Conservation (phyloP, 805 yeast genomes). For the Zygotorulaspora chibaensis region DNA sequence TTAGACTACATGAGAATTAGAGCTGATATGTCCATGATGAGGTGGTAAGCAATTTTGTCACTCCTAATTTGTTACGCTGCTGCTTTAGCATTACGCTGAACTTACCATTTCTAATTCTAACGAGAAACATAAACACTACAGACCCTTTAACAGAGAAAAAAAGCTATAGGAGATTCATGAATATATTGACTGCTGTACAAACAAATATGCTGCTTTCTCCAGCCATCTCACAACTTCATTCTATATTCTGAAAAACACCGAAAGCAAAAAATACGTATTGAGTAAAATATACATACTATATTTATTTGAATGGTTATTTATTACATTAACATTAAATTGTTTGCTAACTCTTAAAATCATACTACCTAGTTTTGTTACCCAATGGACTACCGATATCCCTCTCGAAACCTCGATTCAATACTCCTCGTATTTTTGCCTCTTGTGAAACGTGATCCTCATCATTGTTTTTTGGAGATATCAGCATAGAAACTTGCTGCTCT, state of each 20-base stretch:
- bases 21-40: conserved; percentile 85
- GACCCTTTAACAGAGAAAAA: conserved; percentile 1
- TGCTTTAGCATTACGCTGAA: not conserved
- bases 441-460: conserved; percentile 1
- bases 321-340: not conserved
- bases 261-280: conserved; percentile 2
- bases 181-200: conserved; percentile 9
- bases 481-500: conserved; percentile 15
- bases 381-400: conserved; percentile 15
- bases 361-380: conserved; percentile 12
- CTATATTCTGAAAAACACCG: conserved; percentile 11
- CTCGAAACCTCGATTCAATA: conserved; percentile 10
- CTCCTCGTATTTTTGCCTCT: conserved; percentile 16
- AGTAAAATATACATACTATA: conserved; percentile 2
- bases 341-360: not conserved
- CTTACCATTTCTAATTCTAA: conserved; percentile 1
- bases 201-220: conserved; percentile 1
- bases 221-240: conserved; percentile 12
- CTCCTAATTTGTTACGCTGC: conserved; percentile 1
- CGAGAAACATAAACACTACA: conserved; percentile 4
- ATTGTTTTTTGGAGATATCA: conserved; percentile 14
- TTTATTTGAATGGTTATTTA: conserved; percentile 7
- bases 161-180: not conserved
- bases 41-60: conserved; percentile 48
- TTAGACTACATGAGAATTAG: conserved; percentile 82